Percentiles rank a stretch among this genome's conserved stretches.
Conservation (phyloP, 345 rosid genomes). For the Sapria himalayana region DNA sequence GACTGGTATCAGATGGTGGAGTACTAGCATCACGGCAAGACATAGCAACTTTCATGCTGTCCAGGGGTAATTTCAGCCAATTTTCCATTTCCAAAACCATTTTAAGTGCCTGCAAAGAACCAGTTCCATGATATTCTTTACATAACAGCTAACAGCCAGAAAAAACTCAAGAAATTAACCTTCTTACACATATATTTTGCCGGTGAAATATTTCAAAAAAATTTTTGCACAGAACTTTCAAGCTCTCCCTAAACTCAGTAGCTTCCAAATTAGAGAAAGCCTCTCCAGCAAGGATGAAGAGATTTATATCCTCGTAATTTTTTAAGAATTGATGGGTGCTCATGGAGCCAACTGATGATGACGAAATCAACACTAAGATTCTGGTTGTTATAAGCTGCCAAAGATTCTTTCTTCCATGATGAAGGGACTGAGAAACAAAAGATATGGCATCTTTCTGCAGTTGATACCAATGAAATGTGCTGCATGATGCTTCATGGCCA, state of each 20-base stretch:
- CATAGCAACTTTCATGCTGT: constrained; percentile 43
- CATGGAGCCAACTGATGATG: constrained; percentile 53
- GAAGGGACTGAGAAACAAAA: constrained; percentile 75
- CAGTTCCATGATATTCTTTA: not conserved
- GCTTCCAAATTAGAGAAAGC: constrained; percentile 89
- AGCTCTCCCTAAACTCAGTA: constrained; percentile 72
- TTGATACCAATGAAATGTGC: constrained; percentile 82
- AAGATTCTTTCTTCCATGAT: constrained; percentile 78
- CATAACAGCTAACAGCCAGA: constrained; percentile 2
- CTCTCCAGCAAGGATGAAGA: constrained; percentile 90
- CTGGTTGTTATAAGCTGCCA: constrained; percentile 98
- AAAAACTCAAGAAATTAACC: constrained; percentile 6
- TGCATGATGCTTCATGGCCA: constrained; percentile 32
- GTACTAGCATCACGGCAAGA: constrained; percentile 92
- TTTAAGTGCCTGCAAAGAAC: constrained; percentile 54
- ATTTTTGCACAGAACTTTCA: constrained; percentile 74
- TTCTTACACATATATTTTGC: constrained; percentile 72
- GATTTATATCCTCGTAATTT: constrained; percentile 67
- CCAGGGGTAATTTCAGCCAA: constrained; percentile 64
- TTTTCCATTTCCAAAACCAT: constrained; percentile 97
- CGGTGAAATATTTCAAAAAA: constrained; percentile 73
- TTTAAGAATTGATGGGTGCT: constrained; percentile 95
- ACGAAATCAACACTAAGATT: constrained; percentile 76
- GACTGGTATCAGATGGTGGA: constrained; percentile 28
- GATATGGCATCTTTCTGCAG: constrained; percentile 74